Evolutionary conservation across 148 eudicot genomes (phyloP), one percentile per base, ranked within the genome.

Genomic region (Polygonum aviculare): DNA sequence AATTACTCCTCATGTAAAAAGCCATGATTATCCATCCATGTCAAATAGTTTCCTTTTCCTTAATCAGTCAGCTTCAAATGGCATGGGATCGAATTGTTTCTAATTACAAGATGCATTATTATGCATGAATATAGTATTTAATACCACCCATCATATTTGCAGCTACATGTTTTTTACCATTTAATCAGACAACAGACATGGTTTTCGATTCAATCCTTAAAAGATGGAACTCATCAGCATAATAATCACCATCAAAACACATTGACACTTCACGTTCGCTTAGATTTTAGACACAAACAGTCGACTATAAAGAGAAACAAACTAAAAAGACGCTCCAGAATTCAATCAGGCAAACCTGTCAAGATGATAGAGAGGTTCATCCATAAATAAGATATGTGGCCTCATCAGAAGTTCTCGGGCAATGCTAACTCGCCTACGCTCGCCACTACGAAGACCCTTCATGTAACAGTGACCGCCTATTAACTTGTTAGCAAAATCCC

Each of bases 331-430:
- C 21, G 44, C 15, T 19, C 63, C 31, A 57, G 4, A 18, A 15
- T 60, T 50, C 21, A 36, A 74, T 7, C 57, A 16, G 22, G 44
- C 41, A 26, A 55, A 94, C 98, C 98, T 94, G 96, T 94, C 91
- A 63, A 94, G 97, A 89, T 92, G 98, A 85, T 94, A 94, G 63
- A 94, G 96, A 76, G 98, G 98, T 87, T 94, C 98, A 35, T 94
- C 98, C 70, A 94, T 88, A 78, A 94, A 92, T 82, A 94, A 72
- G 75, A 88, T 79, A 73, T 92, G 93, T 2, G 98, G 98, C 84
- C 98, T 89, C 96, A 89, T 89, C 75, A 94, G 92, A 77, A 94
- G 97, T 85, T 94, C 98, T 78, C 98, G 82, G 31, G 98, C 98
- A 86, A 94, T 94, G 82, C 96, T 83, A 44, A 94, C 92, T 78